These are phyloP conservation scores for Ophiocordyceps camponoti-floridani DNA, from an alignment of 2,329 filamentous ascomycete species.

Conservation along the genomic window DNA sequence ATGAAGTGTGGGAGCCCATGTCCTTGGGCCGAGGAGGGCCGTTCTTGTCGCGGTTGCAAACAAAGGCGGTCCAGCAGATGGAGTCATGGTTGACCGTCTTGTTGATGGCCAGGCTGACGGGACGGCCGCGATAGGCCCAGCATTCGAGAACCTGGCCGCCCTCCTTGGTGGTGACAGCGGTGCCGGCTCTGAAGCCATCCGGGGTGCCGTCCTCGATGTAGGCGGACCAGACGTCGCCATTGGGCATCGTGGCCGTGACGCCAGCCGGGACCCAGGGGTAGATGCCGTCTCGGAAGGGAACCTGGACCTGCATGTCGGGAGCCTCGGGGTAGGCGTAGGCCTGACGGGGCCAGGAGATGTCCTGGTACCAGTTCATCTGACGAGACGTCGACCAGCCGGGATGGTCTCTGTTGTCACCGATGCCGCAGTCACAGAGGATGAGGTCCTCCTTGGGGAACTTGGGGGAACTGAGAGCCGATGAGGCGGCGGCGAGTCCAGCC, in stretches of 20 bases:
- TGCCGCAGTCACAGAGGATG: conserved; percentile 22
- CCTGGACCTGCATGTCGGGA: conserved; percentile 19
- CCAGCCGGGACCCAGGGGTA: conserved; percentile 21
- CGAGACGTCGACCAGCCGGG: conserved; percentile 23
- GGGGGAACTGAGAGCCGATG: conserved; percentile 9
- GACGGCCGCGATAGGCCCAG: conserved; percentile 22
- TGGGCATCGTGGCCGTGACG: conserved; percentile 18
- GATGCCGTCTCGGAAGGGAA: conserved; percentile 18
- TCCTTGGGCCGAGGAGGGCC: conserved; percentile 16
- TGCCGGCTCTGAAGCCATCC: conserved; percentile 20
- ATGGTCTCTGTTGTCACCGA: conserved; percentile 21
- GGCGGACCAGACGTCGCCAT: conserved; percentile 21
- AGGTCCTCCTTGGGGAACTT: conserved; percentile 16
- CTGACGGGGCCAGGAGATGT: conserved; percentile 17
- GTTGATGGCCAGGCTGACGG: conserved; percentile 19
- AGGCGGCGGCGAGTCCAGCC: conserved; percentile 7
- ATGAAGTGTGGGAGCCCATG: conserved; percentile 17
- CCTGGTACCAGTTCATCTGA: conserved; percentile 24
- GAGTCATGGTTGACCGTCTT: conserved; percentile 18
- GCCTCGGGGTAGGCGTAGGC: conserved; percentile 16
- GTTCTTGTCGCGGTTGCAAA: conserved; percentile 18
- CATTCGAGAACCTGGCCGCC: conserved; percentile 20
- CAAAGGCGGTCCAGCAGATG: conserved; percentile 21
- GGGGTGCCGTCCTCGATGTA: conserved; percentile 23
- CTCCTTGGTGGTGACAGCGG: conserved; percentile 20